A percentile compares a stretch with the other conserved stretches of the same genome.
phyloP scores from a whole-genome alignment of 768 basidiomycete species.

The Tylopilus balloui region DNA sequence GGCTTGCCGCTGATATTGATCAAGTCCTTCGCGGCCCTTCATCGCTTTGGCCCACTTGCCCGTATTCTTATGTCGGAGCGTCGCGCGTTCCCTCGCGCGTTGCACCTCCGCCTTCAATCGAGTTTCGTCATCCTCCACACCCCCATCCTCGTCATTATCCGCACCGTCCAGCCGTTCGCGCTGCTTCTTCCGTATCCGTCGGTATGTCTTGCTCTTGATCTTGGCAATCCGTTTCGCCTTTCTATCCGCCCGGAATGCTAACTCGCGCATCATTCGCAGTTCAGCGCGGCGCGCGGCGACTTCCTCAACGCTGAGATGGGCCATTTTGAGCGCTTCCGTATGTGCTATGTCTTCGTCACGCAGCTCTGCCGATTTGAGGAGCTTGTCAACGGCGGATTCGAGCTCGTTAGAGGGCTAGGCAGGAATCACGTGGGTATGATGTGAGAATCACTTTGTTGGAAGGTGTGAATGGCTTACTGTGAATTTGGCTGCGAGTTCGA shows the following conservation, averaged over 20 bases:
- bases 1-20: constrained; percentile 56
- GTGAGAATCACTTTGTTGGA: neutral
- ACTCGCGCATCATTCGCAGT: constrained; percentile 83
- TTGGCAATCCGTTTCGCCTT: constrained; percentile 88
- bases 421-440: neutral
- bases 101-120: constrained; percentile 68
- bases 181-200: constrained; percentile 78
- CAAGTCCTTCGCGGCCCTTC: constrained; percentile 63
- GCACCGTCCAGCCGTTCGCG: constrained; percentile 53
- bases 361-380: constrained; percentile 78
- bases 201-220: constrained; percentile 94
- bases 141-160: constrained; percentile 34
- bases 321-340: constrained; percentile 80
- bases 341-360: constrained; percentile 74
- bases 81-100: constrained; percentile 85
- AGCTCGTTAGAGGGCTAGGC: constrained; percentile 75
- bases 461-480: constrained; percentile 44
- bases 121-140: constrained; percentile 42
- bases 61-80: constrained; percentile 80
- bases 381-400: constrained; percentile 77
- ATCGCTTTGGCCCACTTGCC: constrained; percentile 85
- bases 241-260: constrained; percentile 88
- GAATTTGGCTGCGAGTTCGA: constrained; percentile 80
- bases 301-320: constrained; percentile 81
- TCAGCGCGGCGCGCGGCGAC: constrained; percentile 76